Evolutionary conservation across 2,329 filamentous ascomycete genomes (phyloP).

Genomic region (Verticillium klebahnii): DNA sequence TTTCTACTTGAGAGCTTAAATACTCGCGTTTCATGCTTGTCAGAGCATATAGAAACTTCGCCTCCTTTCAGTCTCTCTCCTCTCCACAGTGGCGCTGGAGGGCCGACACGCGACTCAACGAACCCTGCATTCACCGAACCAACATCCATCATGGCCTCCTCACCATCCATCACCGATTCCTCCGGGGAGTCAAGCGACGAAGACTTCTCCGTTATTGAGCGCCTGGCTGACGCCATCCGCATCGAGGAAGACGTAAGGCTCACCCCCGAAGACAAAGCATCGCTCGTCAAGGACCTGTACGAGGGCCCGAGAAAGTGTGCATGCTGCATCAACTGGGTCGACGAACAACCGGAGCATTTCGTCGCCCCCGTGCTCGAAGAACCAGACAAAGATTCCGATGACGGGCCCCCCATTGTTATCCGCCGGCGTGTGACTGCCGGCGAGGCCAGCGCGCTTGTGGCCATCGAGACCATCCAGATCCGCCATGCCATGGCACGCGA

Average conservation of each 20-base stretch:
- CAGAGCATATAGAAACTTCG: no score
- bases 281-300: slow-evolving; percentile 18
- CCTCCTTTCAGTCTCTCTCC: no score
- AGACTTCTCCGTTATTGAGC: slow-evolving; percentile 8
- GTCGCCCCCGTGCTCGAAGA: slow-evolving; percentile 7
- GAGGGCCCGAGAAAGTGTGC: slow-evolving; percentile 20
- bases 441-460: slow-evolving; percentile 7
- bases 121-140: not conserved
- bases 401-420: slow-evolving; percentile 12
- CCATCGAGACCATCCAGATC: slow-evolving; percentile 16
- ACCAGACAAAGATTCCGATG: not conserved
- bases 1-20: no score
- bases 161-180: not conserved
- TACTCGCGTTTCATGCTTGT: no score
- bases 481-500: slow-evolving; percentile 13
- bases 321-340: slow-evolving; percentile 24
- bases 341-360: slow-evolving; percentile 15
- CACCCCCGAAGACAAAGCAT: not conserved
- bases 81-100: no score
- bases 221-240: slow-evolving; percentile 4
- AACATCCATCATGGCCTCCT: not conserved
- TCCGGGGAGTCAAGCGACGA: not conserved
- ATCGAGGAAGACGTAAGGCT: slow-evolving; percentile 1
- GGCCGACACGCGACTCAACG: not conserved
- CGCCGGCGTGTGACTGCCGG: slow-evolving; percentile 12